Evolutionary conservation across 495 filamentous ascomycete genomes (phyloP), one percentile per base, ranked within the genome.

Genomic region (Bryoglossum gracile): DNA sequence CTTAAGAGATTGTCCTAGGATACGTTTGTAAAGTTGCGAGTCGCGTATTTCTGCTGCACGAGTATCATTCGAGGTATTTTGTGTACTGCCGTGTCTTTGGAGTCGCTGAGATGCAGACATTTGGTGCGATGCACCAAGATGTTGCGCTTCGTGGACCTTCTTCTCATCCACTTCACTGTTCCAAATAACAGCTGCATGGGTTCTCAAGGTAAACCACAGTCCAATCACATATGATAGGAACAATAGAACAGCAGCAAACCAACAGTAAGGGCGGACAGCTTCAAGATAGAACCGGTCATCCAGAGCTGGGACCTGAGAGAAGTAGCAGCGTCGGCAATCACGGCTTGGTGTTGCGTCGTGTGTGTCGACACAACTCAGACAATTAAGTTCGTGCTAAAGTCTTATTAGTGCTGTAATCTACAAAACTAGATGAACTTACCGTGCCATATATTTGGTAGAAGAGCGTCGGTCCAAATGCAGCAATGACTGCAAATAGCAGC

Each of bases 401-500:
- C 1, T 46, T 13, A 61, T 74, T 57, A 76, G 65, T 48, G 28
- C 43, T 8, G 8, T 37, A 18, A 26, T 11, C 13, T 10, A 22
- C 18, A 41, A 9, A 6, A 11, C 16, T 37, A 24, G 22, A 30
- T 34, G 33, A 18, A 74, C 83, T 72, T 74, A 87, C 83, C 48
- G 89, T 94, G 49, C 92, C 92, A 68, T 95, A 97, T 35, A 99
- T 95, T 58, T 97, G 89, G 66, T 96, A 99, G 68, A 99, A 99
- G n/a, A 97, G 72, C 0, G 92, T 97, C 4, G 92, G 92, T 1
- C 89, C 83, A 70, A 99, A 97, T n/a, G 90, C 90, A 45, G 86
- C 94, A 61, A 99, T 91, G 19, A 94, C 84, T 43, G 91, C 90
- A 63, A 99, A 99, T 28, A 99, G 77, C 19, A 99, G 69, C 92